Evolutionary conservation across 257 asterid species (phyloP).

Genomic region (Henckelia pumila): DNA sequence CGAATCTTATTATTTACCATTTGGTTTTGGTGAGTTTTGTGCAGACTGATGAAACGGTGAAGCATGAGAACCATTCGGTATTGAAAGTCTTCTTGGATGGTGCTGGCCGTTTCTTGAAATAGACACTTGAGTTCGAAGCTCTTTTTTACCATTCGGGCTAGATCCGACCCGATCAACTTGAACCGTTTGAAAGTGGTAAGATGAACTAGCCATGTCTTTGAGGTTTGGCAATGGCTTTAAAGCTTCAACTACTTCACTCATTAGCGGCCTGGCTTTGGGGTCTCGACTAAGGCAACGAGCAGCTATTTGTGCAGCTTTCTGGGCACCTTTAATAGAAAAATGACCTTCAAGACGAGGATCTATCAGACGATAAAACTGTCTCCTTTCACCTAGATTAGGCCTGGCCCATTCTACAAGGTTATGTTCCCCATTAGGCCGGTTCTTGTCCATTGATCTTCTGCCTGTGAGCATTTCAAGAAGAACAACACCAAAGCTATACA

Average conservation of each 20-base stretch:
- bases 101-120: conserved; percentile 61
- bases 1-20: conserved; percentile 49
- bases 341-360: conserved; percentile 96
- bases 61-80: conserved; percentile 64
- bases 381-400: conserved; percentile 79
- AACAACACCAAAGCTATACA: conserved; percentile 91
- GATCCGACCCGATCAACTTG: conserved; percentile 66
- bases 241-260: conserved; percentile 90
- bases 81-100: conserved; percentile 65
- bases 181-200: conserved; percentile 73
- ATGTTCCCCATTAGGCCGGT: conserved; percentile 87
- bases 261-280: conserved; percentile 72
- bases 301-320: conserved; percentile 88
- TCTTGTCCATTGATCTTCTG: conserved; percentile 94
- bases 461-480: conserved; percentile 92
- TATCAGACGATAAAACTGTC: conserved; percentile 69
- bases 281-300: conserved; percentile 87
- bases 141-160: conserved; percentile 51
- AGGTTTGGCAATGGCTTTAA: conserved; percentile 82
- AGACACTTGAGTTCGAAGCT: conserved; percentile 48
- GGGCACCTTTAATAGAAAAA: conserved; percentile 90
- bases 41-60: conserved; percentile 72
- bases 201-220: conserved; percentile 95
- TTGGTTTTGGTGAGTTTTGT: conserved; percentile 74
- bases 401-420: conserved; percentile 97